Evolutionary conservation across 345 rosid genomes (phyloP), one percentile per base, ranked within the genome.

Genomic region (Reutealis trisperma): DNA sequence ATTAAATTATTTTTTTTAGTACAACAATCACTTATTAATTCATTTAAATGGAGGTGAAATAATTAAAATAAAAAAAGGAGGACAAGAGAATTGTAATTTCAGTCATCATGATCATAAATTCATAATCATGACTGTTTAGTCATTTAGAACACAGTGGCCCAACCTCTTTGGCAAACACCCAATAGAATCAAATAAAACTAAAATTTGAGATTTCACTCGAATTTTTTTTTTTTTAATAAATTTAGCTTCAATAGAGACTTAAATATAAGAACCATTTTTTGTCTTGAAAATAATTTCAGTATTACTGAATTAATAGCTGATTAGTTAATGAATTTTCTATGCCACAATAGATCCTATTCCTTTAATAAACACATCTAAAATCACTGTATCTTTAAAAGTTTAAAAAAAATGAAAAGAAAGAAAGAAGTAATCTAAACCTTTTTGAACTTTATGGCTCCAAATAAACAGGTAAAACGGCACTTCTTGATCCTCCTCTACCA

Each of bases 401-500:
- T 0, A 37, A 37, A 37, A 37, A 55, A 6, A 34, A 52, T 61
- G 59, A 49, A 54, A 67, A 64, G 69, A 24, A 79, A 60, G 15
- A 77, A 61, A 72, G 64, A 67, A 66, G 5, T 1, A 42, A 60
- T 22, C 57, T 60, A 52, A 70, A 52, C 7, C 18, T 16, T 68
- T 58, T 8, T 49, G 49, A 41, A 32, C 27, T 64, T 78, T 79
- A 87, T 72, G 96, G 88, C 32, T 90, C 91, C 75, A 86, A 84
- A 81, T 85, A 81, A 66, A 92, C 81, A 59, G 98, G 96, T 72
- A 87, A 84, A 64, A 89, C 71, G 8, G 96, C 83, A 84, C 83
- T 94, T 86, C 88, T 88, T 61, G 92, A 88, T 62, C 85, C 88
- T 74, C 86, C 89, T 74, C 90, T 87, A 73, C 91, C 87, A 37